Evolutionary conservation across 2,329 filamentous ascomycete species (phyloP).

Genomic region (Trichophyton verrucosum): DNA sequence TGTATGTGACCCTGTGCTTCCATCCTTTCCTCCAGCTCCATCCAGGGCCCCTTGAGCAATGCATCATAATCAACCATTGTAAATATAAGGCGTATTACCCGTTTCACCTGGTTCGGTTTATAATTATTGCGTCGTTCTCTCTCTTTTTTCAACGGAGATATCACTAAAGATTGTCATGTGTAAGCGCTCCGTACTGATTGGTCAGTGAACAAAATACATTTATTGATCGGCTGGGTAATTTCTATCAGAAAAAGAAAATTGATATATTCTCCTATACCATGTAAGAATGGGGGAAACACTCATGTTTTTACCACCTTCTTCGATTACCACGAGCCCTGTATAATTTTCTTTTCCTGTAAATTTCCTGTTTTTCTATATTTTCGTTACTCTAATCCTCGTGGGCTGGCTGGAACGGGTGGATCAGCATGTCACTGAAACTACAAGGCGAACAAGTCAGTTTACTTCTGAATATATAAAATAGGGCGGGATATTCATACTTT

Average conservation of each 20-base stretch:
- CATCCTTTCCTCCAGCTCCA: not conserved
- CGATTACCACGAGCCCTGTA: not conserved
- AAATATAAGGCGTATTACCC: not conserved
- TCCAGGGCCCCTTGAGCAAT: not conserved
- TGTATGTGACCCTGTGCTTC: not conserved
- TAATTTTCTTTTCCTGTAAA: not conserved
- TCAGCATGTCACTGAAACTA: conserved; percentile 40
- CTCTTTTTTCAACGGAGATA: not conserved
- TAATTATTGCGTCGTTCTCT: not conserved
- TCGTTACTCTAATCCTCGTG: conserved; percentile 19
- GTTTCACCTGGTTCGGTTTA: not conserved
- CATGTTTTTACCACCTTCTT: not conserved
- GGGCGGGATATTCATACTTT: conserved; percentile 42
- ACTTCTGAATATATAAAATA: not conserved
- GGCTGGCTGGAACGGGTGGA: conserved; percentile 37
- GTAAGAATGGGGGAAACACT: not conserved
- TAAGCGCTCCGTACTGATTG: not conserved
- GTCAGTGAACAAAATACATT: not conserved
- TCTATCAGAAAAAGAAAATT: not conserved
- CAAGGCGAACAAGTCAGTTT: not conserved
- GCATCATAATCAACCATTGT: too few relatives aligned
- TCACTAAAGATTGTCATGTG: not conserved
- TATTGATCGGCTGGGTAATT: not conserved
- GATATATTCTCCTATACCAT: not conserved
- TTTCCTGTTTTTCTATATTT: not conserved